Evolutionary conservation across 2,329 filamentous ascomycete species (phyloP), one percentile per base, ranked within the genome.

Genomic region (Aureobasidium musti): DNA sequence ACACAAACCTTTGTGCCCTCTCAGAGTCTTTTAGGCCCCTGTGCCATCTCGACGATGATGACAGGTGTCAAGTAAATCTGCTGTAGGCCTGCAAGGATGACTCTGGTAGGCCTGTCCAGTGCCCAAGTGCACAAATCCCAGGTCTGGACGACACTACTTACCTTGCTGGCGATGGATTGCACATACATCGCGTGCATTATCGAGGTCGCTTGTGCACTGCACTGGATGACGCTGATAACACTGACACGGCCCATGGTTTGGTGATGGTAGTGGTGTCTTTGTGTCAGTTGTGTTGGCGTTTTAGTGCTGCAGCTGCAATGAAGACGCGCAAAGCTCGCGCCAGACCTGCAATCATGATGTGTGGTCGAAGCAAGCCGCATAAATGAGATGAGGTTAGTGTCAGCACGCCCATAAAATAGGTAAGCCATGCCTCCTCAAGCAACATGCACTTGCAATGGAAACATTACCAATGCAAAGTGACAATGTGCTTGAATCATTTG

Each of bases 261-360:
- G 14, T 39, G 50, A 2, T 53, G 30, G 50, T 19, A 53, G 50
- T 53, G 50, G 26, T 53, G 50, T 53, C 50, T 53, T 19, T 35
- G 10, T 21, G 50, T 53, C 30, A 13, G 47, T 35, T 3, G 21
- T 33, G 50, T 53, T 39, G 52, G 17, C 19, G 33, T 7, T 28
- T 13, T 28, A 6, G 30, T 19, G 53, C n/a, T 26, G 35, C 6
- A 26, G 53, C 21, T 5, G 11, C 11, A 37, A 21, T 21, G 4
- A 26, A 5, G 33, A 14, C 19, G 33, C 10, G n/a, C 17, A 39
- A 14, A 39, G 35, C 11, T 19, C 11, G 35, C 7, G 14, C 14
- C 2, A 10, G 35, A 28, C 17, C 7, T 17, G 21, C 13, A 19
- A 10, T 23, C 53, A 26, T 21, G 30, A 19, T 41, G n/a, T 10